Percentiles rank a stretch among this genome's conserved stretches.
These are phyloP conservation scores for Aspergillus novoparasiticus DNA, from an alignment of 2,329 filamentous ascomycete genomes.

Conservation along the genomic window DNA sequence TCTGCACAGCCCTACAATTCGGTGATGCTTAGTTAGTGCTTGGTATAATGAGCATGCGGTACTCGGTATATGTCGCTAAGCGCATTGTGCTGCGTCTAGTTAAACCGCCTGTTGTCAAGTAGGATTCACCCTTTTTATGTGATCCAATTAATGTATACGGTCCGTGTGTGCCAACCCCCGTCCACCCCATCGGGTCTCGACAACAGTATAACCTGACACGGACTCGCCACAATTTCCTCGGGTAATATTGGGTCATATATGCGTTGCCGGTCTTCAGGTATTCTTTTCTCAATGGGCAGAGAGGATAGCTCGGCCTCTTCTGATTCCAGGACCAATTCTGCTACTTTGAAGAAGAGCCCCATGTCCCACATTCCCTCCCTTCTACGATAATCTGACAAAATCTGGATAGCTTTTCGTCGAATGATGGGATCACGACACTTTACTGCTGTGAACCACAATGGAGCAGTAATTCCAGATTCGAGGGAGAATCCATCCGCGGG, in stretches of 20 bases:
- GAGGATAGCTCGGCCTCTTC: conserved; percentile 18
- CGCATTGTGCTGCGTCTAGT: background rate
- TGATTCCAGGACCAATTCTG: conserved; percentile 15
- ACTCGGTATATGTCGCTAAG: background rate
- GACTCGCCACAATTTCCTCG: background rate
- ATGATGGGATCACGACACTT: conserved; percentile 35
- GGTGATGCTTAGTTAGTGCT: background rate
- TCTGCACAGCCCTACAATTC: background rate
- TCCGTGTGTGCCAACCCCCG: background rate
- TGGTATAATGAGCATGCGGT: background rate
- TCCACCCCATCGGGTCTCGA: conserved; percentile 3
- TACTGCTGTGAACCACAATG: conserved; percentile 35
- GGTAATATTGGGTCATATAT: background rate
- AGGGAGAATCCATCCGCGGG: conserved; percentile 18
- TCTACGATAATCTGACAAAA: conserved; percentile 12
- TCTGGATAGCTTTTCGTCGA: conserved; percentile 33
- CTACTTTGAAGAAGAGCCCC: conserved; percentile 7
- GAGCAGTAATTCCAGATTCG: conserved; percentile 34
- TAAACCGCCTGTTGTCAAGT: background rate
- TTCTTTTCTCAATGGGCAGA: conserved; percentile 15
- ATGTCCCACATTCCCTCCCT: conserved; percentile 22
- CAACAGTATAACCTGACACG: conserved; percentile 2
- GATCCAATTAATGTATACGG: background rate
- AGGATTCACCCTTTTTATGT: background rate
- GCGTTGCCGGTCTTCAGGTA: conserved; percentile 13